Conservation (phyloP, 106 monocot genomes). For the Agapanthus africanus region DNA sequence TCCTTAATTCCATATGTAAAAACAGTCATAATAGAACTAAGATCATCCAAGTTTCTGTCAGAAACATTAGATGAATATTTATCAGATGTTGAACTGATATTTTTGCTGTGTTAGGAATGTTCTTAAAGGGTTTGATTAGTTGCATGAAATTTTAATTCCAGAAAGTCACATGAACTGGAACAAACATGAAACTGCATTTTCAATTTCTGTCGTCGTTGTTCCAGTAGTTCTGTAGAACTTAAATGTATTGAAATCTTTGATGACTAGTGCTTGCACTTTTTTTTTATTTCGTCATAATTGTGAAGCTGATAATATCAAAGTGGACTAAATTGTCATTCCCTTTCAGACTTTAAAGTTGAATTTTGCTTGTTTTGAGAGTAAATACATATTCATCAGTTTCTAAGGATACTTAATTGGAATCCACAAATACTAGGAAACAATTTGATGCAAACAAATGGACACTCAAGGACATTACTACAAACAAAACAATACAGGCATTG, state of each 20-base stretch:
- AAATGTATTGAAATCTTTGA: not conserved
- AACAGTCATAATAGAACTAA: no score
- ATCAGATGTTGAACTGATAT: not conserved
- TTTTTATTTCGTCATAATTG: not conserved
- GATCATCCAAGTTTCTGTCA: no score
- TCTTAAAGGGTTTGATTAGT: not conserved
- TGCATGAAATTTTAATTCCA: not conserved
- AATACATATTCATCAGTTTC: not conserved
- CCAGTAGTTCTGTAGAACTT: not conserved
- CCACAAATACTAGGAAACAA: no score
- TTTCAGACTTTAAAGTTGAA: not conserved
- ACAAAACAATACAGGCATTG: not conserved
- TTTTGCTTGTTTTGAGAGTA: not conserved
- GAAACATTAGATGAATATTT: no score
- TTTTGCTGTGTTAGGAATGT: not conserved
- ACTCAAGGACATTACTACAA: not conserved
- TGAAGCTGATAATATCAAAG: not conserved
- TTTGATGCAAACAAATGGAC: not conserved
- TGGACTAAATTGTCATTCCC: no score
- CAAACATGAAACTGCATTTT: not conserved
- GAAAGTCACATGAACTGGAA: not conserved
- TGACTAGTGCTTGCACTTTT: not conserved
- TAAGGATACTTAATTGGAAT: no score
- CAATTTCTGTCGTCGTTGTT: not conserved
- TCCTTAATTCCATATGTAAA: not conserved